Base-by-base conservation (phyloP, 1,284 basidiomycete genomes). In the Phylloboletellus chloephorus region DNA sequence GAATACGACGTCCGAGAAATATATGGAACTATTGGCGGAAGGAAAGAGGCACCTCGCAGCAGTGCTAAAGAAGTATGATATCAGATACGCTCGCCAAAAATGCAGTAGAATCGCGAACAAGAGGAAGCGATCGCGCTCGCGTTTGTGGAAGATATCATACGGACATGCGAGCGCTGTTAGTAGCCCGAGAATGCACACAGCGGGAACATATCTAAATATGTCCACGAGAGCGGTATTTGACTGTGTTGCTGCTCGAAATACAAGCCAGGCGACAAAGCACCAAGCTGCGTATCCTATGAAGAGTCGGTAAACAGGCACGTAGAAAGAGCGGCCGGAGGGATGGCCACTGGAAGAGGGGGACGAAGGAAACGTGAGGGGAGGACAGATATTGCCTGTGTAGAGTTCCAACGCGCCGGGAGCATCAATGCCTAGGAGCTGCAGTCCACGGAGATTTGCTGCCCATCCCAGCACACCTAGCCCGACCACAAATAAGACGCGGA, bases 1-100 rank as follows among this genome's bases (percentile, higher is more conserved):
- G 43, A 96, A 79, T 33, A 98, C 78, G 33, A 99, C 82, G 58
- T 98, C 94, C 30, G 83, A 82, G 64, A 99, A 98, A 58, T 83
- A 80, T 31, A 94, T 73, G 1, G 79, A 76, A 36, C 73, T 71
- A 39, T 71, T 68, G 21, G 74, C 59, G 0, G 79, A 70, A 17
- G 87, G 79, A 33, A 82, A 74, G 22, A 93, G 53, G 57, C 92
- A 93, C 51, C 92, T 75, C 17, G 46, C 38, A 24, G 46, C 24
- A 34, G 40, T 21, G 39, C 51, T 53, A 32, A 19, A 41, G 16
- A 29, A 5, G 24, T 34, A 33, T 3, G 20, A 16, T 3, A 44
- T 51, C 19, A 53, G 37, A 39, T 17, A 13, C 2, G 39, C 15
- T 25, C 37, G n/a, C 37, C 44, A 16, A 2, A n/a, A 13, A 34